phyloP scores from a whole-genome alignment of 1,139 yeast genomes.

The Kodamaea plutei region DNA sequence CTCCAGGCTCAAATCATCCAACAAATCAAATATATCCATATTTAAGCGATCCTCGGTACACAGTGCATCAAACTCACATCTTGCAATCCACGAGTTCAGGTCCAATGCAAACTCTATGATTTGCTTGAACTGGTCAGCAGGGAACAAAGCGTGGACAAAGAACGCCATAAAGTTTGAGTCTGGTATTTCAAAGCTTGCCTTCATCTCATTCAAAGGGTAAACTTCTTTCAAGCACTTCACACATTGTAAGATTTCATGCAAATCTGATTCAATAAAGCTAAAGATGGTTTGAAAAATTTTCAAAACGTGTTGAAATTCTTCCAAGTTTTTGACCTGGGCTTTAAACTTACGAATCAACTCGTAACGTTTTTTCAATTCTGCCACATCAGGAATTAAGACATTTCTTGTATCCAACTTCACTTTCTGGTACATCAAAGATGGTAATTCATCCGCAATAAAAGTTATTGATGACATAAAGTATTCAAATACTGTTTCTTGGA shows the following conservation, averaged over 20 bases:
- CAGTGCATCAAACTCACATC: slow-evolving; percentile 3
- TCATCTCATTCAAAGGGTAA: slow-evolving; percentile 4
- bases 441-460: slow-evolving; percentile 7
- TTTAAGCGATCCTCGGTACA: slow-evolving; percentile 3
- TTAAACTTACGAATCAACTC: slow-evolving; percentile 11
- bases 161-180: slow-evolving; percentile 7
- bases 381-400: slow-evolving; percentile 8
- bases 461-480: slow-evolving; percentile 10
- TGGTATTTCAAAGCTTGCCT: not conserved
- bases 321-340: slow-evolving; percentile 6
- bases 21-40: slow-evolving; percentile 7
- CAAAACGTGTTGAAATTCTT: slow-evolving; percentile 8
- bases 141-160: slow-evolving; percentile 10
- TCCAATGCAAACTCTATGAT: slow-evolving; percentile 5
- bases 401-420: slow-evolving; percentile 3
- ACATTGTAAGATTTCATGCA: slow-evolving; percentile 7
- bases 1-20: slow-evolving; percentile 9
- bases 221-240: slow-evolving; percentile 3
- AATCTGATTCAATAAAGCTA: slow-evolving; percentile 8
- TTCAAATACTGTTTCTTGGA: slow-evolving; percentile 10
- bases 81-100: slow-evolving; percentile 4
- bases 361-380: slow-evolving; percentile 8
- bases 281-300: slow-evolving; percentile 10
- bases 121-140: slow-evolving; percentile 5
- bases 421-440: slow-evolving; percentile 6